These are phyloP conservation scores for Usnea hakonensis DNA, from an alignment of 495 filamentous ascomycete species.

Conservation along the genomic window DNA sequence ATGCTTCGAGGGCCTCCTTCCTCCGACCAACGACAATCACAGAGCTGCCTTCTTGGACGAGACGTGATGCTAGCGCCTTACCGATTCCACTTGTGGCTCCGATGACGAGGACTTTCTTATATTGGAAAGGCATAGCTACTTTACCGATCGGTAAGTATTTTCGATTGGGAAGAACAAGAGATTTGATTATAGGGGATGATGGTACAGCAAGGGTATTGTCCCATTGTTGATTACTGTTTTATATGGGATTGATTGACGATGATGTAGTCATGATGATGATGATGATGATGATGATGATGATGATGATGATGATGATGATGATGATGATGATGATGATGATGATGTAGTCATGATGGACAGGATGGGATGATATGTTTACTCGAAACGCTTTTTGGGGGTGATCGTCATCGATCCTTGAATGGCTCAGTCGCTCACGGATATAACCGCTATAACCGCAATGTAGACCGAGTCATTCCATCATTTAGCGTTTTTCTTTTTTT, in stretches of 20 bases:
- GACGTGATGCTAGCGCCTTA: slow-evolving; percentile 51
- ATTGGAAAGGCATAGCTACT: slow-evolving; percentile 49
- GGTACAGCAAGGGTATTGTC: neutral
- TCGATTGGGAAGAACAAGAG: neutral
- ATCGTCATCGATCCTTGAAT: neutral
- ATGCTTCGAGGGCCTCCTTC: slow-evolving; percentile 54
- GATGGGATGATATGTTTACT: neutral
- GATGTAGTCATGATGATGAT: too few species aligned
- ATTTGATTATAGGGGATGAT: too few species aligned
- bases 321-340: too few species aligned
- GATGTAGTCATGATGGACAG: too few species aligned
- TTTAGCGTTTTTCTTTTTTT: neutral
- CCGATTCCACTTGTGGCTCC: slow-evolving; percentile 71
- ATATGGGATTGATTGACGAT: neutral
- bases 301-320: too few species aligned
- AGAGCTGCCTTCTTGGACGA: slow-evolving; percentile 52
- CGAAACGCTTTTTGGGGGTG: neutral
- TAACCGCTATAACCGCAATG: neutral
- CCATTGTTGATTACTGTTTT: neutral
- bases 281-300: too few species aligned
- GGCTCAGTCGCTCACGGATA: neutral
- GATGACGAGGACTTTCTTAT: slow-evolving; percentile 62
- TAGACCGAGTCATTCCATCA: neutral
- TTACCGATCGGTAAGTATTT: neutral
- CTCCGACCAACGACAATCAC: slow-evolving; percentile 59